Evolutionary conservation across 2,329 filamentous ascomycete genomes (phyloP).

Genomic region (Cryphonectria nitschkei): DNA sequence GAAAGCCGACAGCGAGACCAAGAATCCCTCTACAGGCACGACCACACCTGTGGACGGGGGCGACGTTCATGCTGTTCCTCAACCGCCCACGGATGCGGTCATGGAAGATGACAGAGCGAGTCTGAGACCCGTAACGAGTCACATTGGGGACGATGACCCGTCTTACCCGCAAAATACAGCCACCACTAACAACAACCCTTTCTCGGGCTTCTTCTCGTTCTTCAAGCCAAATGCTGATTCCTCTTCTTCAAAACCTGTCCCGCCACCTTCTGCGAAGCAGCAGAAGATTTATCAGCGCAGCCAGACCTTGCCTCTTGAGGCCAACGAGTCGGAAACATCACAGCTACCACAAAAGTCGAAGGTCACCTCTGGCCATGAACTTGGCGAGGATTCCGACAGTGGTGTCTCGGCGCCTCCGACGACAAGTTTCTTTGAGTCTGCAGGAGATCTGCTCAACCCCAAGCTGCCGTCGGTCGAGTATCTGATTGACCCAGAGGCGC

Average conservation of each 20-base stretch:
- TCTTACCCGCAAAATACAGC: conserved; percentile 35
- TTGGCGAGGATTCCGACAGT: conserved; percentile 45
- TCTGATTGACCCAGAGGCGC: conserved; percentile 78
- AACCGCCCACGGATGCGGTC: conserved; percentile 68
- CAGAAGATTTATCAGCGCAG: conserved; percentile 76
- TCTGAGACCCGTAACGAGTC: conserved; percentile 49
- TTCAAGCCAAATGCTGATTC: conserved; percentile 63
- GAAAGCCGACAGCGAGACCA: conserved; percentile 35
- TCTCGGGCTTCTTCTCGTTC: conserved; percentile 71
- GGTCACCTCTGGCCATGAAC: conserved; percentile 56
- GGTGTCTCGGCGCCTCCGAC: conserved; percentile 74
- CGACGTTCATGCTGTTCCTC: conserved; percentile 66
- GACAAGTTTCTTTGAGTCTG: conserved; percentile 94
- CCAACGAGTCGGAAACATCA: conserved; percentile 38
- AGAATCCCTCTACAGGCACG: conserved; percentile 33
- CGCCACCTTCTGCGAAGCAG: conserved; percentile 58
- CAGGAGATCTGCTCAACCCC: conserved; percentile 88
- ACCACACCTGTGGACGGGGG: conserved; percentile 40
- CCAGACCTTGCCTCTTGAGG: conserved; percentile 67
- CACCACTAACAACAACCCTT: conserved; percentile 51
- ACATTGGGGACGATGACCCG: conserved; percentile 36
- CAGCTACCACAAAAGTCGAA: conserved; percentile 43
- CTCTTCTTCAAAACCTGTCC: conserved; percentile 46
- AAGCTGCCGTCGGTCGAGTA: conserved; percentile 82
- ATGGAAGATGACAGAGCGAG: conserved; percentile 68